These are phyloP conservation scores for Lasiosphaeria ovina DNA, from an alignment of 495 filamentous ascomycete species.

Conservation along the genomic window DNA sequence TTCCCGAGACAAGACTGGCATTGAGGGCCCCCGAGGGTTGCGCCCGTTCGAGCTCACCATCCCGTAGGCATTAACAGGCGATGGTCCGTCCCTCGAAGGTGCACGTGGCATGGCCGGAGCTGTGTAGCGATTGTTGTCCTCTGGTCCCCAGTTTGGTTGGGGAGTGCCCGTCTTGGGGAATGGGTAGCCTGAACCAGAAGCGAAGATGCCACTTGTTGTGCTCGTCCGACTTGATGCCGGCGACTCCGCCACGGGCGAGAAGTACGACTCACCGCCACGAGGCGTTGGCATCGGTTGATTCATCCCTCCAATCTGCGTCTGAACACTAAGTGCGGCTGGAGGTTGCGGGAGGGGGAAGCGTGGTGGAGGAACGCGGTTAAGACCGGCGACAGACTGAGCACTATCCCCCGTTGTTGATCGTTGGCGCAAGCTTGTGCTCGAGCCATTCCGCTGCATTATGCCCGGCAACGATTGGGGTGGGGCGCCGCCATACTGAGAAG, in stretches of 20 bases:
- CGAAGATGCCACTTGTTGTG: slow-evolving; percentile 56
- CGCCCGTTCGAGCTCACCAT: slow-evolving; percentile 54
- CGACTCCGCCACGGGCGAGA: slow-evolving; percentile 83
- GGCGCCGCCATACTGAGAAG: slow-evolving; percentile 18
- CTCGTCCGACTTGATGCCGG: slow-evolving; percentile 81
- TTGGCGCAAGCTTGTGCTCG: slow-evolving; percentile 75
- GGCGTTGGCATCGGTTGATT: slow-evolving; percentile 42
- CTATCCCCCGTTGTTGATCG: slow-evolving; percentile 78
- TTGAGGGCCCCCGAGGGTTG: slow-evolving; percentile 71
- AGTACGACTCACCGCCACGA: slow-evolving; percentile 72
- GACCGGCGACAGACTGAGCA: slow-evolving; percentile 45
- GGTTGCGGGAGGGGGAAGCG: slow-evolving; percentile 65
- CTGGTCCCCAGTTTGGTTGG: slow-evolving; percentile 56
- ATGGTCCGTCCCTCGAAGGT: slow-evolving; percentile 73
- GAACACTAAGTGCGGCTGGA: slow-evolving; percentile 61
- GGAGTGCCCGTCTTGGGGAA: slow-evolving; percentile 75
- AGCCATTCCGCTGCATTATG: slow-evolving; percentile 73
- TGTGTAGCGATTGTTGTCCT: slow-evolving; percentile 77
- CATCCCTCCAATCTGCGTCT: slow-evolving; percentile 58
- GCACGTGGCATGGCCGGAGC: slow-evolving; percentile 80
- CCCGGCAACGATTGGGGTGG: slow-evolving; percentile 24
- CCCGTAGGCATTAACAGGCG: slow-evolving; percentile 56
- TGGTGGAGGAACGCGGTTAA: slow-evolving; percentile 57
- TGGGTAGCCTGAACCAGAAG: slow-evolving; percentile 60
- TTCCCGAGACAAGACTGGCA: slow-evolving; percentile 68